A percentile compares a stretch with the other conserved stretches of the same genome.
phyloP scores from a whole-genome alignment of 2,329 filamentous ascomycete species.

The Fusarium mangiferae region DNA sequence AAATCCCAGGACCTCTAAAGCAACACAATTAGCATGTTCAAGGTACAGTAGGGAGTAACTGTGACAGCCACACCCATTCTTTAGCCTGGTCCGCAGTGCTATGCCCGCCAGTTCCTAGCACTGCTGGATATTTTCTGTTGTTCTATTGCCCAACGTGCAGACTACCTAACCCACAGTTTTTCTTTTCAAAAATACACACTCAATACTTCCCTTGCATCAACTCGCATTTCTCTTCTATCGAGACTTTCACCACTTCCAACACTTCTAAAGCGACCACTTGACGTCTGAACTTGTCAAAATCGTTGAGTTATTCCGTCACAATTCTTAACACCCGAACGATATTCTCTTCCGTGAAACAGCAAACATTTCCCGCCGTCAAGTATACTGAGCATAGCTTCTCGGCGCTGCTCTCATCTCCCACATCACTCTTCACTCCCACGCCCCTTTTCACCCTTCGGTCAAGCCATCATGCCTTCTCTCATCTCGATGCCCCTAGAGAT shows the following conservation, averaged over 20 bases:
- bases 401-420: background rate
- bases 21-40: background rate
- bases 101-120: background rate
- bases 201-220: too few relatives aligned
- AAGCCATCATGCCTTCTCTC: background rate
- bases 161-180: rapidly evolving
- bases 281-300: too few relatives aligned
- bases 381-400: rapidly evolving
- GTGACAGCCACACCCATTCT: background rate
- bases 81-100: background rate
- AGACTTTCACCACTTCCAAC: too few relatives aligned
- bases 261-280: too few relatives aligned
- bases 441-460: rapidly evolving
- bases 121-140: too few relatives aligned
- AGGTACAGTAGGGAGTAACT: too few relatives aligned
- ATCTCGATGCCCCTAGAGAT: background rate
- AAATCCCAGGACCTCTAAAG: background rate
- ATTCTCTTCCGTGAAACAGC: too few relatives aligned
- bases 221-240: too few relatives aligned
- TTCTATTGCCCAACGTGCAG: rapidly evolving
- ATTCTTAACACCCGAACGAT: too few relatives aligned
- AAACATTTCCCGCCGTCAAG: background rate
- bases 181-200: too few relatives aligned
- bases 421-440: background rate
- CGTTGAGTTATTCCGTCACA: too few relatives aligned